Percentiles rank a stretch among this genome's conserved stretches.
phyloP scores from a whole-genome alignment of 768 basidiomycete genomes.

The Kondoa malvinella region DNA sequence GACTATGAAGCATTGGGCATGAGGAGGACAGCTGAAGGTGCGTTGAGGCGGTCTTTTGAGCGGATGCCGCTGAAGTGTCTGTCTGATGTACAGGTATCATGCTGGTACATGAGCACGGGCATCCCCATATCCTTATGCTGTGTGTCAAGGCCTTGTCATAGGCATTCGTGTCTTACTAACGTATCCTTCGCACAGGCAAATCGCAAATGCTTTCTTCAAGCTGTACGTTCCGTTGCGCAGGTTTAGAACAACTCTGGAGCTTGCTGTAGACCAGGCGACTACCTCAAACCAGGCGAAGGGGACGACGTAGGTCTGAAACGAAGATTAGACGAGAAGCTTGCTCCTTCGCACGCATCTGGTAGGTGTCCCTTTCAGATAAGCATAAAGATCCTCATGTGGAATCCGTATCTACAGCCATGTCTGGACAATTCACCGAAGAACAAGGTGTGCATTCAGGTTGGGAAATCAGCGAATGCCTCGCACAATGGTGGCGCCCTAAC shows the following conservation, averaged over 20 bases:
- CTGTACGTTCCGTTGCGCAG: slow-evolving; percentile 43
- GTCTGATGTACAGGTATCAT: slow-evolving; percentile 40
- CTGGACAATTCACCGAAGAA: slow-evolving; percentile 8
- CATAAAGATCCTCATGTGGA: background rate
- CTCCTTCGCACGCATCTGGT: slow-evolving; percentile 6
- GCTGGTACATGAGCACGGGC: slow-evolving; percentile 88
- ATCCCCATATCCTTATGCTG: slow-evolving; percentile 30
- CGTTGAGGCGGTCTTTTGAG: slow-evolving; percentile 29
- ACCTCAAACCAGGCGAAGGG: slow-evolving; percentile 88
- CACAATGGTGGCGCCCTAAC: slow-evolving; percentile 96
- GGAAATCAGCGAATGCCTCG: slow-evolving; percentile 92
- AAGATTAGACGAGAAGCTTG: slow-evolving; percentile 71
- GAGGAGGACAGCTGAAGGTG: slow-evolving; percentile 71
- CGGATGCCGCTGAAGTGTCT: background rate
- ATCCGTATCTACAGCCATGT: slow-evolving; percentile 3
- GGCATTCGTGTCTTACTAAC: background rate
- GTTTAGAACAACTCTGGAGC: background rate
- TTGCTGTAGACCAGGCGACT: slow-evolving; percentile 70
- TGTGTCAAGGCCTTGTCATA: background rate
- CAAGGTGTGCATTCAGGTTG: slow-evolving; percentile 55
- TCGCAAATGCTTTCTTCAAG: slow-evolving; percentile 98
- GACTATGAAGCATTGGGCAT: slow-evolving; percentile 97
- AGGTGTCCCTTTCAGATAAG: too few species aligned
- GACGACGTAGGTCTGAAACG: slow-evolving; percentile 79
- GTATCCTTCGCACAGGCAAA: slow-evolving; percentile 47